Evolutionary conservation across 768 basidiomycete genomes (phyloP), one percentile per base, ranked within the genome.

Genomic region (Phanerodontia chrysosporium): DNA sequence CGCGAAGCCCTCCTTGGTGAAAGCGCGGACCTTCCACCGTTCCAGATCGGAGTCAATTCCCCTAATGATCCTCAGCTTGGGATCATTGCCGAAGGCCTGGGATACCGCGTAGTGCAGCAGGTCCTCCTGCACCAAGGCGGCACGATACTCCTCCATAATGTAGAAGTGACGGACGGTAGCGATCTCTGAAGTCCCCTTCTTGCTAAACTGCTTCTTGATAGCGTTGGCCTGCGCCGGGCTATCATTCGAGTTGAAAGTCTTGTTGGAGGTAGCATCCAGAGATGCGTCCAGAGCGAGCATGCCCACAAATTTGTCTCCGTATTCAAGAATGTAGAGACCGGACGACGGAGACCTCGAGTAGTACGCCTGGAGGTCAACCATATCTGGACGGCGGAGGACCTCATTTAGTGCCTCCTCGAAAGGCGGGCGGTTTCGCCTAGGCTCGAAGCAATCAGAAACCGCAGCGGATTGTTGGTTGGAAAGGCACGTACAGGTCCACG

Each of bases 101-200:
- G 75, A 69, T 25, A 85, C 67, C 0, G 86, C 87, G 66, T 83
- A 77, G n/a, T 75, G 67, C 8, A 92, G 73, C 28, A 92, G 68
- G 66, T 92, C 90, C 18, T 82, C 73, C 67, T 91, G 87, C 45
- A 89, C 76, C 13, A 75, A 75, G 24, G 80, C 72, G 8, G 64
- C 63, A 51, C 87, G 81, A 65, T 83, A 92, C 16, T 73, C 75
- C 62, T 86, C 85, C 42, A 89, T 86, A 25, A 89, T 80, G 64
- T 82, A 86, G 70, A 91, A 86, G 68, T 92, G 90, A 29, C 89
- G 85, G 64, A 92, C 84, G 18, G 77, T 73, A 12, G 85, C 90
- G n/a, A 77, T 75, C 44, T 70, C 67, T n/a, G 83, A 75, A 30
- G 77, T 73, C 36, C 76, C 73, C 24, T 65, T 71, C 54, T 69